Evolutionary conservation across 305 asterid species (phyloP).

Genomic region (Withania somnifera): DNA sequence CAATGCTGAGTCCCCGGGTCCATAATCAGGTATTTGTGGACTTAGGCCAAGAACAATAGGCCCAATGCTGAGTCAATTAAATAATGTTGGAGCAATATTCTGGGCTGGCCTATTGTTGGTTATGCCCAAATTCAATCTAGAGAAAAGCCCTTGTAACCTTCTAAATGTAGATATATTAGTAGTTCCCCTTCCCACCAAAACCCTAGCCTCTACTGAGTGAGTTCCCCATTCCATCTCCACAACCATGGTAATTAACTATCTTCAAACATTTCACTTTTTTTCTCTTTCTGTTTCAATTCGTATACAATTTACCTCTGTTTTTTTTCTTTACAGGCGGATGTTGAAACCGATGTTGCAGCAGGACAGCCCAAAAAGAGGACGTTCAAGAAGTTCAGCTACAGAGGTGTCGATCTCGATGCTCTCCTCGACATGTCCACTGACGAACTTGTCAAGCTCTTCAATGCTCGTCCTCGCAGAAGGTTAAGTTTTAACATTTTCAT

Average conservation of each 20-base stretch:
- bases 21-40: no score
- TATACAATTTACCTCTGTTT: background rate
- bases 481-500: background rate
- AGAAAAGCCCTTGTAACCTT: background rate
- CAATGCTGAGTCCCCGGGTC: no score
- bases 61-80: background rate
- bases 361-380: constrained; percentile 80
- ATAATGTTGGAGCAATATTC: background rate
- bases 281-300: background rate
- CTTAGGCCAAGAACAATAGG: no score
- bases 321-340: constrained; percentile 47
- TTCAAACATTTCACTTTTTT: background rate
- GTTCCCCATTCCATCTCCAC: background rate
- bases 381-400: constrained; percentile 84
- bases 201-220: background rate
- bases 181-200: background rate
- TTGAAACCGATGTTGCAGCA: constrained; percentile 45
- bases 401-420: constrained; percentile 89
- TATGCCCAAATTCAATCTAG: no score
- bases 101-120: background rate
- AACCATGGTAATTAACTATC: constrained; percentile 8
- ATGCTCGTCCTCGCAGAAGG: constrained; percentile 86
- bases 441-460: constrained; percentile 76
- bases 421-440: constrained; percentile 82
- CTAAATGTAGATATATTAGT: background rate